Evolutionary conservation across 805 yeast species (phyloP).

Genomic region (Candida orba): DNA sequence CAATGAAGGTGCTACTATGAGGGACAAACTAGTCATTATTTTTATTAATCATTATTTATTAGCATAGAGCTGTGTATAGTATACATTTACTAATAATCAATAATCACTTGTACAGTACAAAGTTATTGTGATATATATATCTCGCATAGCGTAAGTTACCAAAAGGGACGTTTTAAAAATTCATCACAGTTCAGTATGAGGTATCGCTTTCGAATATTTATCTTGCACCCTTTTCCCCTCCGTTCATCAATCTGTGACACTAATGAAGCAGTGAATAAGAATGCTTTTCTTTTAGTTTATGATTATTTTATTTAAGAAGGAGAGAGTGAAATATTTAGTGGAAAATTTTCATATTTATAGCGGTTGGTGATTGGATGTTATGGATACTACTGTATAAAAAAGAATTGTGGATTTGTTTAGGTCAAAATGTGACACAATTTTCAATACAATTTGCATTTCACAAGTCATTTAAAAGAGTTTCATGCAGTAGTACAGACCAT

Average conservation of each 20-base stretch:
- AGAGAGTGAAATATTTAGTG: neutral
- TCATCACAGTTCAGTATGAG: constrained; percentile 28
- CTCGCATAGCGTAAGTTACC: constrained; percentile 36
- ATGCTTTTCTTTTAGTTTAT: constrained; percentile 18
- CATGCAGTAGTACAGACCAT: too few relatives aligned
- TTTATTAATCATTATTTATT: too few relatives aligned
- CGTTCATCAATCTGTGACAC: constrained; percentile 28
- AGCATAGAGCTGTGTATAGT: too few relatives aligned
- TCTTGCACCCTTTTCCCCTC: constrained; percentile 41
- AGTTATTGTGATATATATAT: constrained; percentile 9
- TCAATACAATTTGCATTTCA: too few relatives aligned
- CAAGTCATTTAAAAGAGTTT: too few relatives aligned
- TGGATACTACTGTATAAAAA: neutral
- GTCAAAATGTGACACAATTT: neutral
- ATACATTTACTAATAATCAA: too few relatives aligned
- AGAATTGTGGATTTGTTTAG: neutral
- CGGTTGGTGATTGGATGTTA: neutral
- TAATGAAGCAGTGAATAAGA: constrained; percentile 39
- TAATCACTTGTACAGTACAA: too few relatives aligned
- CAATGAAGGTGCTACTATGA: constrained; percentile 8
- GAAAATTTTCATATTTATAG: neutral
- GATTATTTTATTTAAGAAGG: too few relatives aligned
- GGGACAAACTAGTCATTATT: neutral
- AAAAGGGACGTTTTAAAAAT: constrained; percentile 18
- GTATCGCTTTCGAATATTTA: constrained; percentile 26